A percentile compares a stretch with the other conserved stretches of the same genome.
Evolutionary conservation across 805 yeast species (phyloP).

Genomic region (Lipomyces lipofer): DNA sequence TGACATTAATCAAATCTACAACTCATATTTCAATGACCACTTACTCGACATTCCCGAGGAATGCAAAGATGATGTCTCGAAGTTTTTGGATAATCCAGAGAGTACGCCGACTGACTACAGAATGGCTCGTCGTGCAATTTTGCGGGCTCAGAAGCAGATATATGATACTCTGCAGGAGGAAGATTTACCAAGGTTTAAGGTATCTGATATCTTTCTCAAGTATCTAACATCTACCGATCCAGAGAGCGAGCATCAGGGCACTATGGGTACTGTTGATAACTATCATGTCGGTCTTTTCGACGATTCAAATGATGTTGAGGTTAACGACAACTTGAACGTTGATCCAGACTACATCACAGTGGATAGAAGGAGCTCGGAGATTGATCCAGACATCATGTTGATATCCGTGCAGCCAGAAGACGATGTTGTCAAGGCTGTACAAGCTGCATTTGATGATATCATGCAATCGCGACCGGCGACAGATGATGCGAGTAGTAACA

Average conservation of each 20-base stretch:
- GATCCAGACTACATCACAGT: conserved; percentile 34
- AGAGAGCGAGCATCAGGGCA: conserved; percentile 18
- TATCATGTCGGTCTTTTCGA: conserved; percentile 36
- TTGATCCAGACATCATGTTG: conserved; percentile 20
- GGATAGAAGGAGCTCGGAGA: conserved; percentile 19
- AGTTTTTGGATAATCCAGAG: conserved; percentile 38
- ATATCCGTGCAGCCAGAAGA: conserved; percentile 33
- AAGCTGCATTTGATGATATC: conserved; percentile 64
- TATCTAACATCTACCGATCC: conserved; percentile 47
- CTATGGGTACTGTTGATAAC: conserved; percentile 35
- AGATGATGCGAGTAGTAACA: conserved; percentile 25
- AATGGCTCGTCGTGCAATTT: conserved; percentile 59
- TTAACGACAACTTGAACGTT: conserved; percentile 40
- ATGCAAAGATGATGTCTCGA: conserved; percentile 42
- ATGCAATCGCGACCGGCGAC: conserved; percentile 32
- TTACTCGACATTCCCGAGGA: conserved; percentile 28
- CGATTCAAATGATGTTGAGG: conserved; percentile 37
- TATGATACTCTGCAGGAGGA: conserved; percentile 52
- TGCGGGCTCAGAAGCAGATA: conserved; percentile 58
- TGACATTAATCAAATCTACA: conserved; percentile 55
- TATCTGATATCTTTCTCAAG: conserved; percentile 56
- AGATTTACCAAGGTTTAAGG: conserved; percentile 61
- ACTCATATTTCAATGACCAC: conserved; percentile 44
- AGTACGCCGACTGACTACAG: conserved; percentile 42
- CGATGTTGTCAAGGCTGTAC: conserved; percentile 58